Evolutionary conservation across 169 alveolate species (phyloP).

Genomic region (Cryptosporidium tyzzeri): DNA sequence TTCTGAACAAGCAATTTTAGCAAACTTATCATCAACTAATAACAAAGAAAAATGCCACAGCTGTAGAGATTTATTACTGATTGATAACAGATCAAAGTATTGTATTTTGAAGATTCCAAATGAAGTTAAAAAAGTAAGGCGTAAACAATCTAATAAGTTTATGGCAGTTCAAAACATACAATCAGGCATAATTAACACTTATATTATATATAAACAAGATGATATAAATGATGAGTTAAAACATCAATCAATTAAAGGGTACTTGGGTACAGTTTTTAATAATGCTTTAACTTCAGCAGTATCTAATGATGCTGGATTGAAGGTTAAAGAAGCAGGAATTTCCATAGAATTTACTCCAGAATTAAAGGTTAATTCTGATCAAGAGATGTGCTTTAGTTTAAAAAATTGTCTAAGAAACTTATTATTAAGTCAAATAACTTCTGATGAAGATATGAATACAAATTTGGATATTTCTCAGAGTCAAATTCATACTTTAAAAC

Average conservation of each 20-base stretch:
- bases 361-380: background rate
- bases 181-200: background rate
- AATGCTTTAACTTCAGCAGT: slow-evolving; percentile 19
- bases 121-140: slow-evolving; percentile 1
- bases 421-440: slow-evolving; percentile 14
- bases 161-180: background rate
- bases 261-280: background rate
- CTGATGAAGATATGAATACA: background rate
- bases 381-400: slow-evolving; percentile 6
- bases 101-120: slow-evolving; percentile 21
- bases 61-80: slow-evolving; percentile 34
- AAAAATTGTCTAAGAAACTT: slow-evolving; percentile 36
- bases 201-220: slow-evolving; percentile 1
- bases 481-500: background rate
- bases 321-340: slow-evolving; percentile 36
- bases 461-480: background rate
- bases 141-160: slow-evolving; percentile 16
- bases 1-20: background rate
- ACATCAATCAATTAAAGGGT: background rate
- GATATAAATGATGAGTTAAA: background rate
- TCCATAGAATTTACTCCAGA: slow-evolving; percentile 61
- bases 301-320: background rate
- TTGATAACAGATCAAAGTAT: slow-evolving; percentile 24
- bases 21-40: background rate
- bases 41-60: background rate